A percentile compares a stretch with the other conserved stretches of the same genome.
Conservation (phyloP, 1,284 basidiomycete species). For the Fomitopsis pinicola region DNA sequence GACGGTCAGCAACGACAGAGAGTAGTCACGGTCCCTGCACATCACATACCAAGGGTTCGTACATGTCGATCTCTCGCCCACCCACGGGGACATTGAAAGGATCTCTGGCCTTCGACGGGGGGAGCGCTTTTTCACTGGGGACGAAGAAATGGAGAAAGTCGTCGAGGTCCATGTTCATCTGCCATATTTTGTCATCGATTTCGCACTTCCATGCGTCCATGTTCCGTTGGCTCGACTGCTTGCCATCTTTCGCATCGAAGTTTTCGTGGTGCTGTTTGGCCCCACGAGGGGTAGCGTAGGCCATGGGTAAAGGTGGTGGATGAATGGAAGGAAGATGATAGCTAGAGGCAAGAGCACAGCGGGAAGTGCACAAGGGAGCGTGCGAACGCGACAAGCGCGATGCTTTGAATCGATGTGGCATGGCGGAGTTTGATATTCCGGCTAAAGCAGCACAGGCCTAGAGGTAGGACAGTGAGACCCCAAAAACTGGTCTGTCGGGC, state of each 20-base stretch:
- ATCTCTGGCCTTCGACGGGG: not conserved
- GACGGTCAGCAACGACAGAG: not conserved
- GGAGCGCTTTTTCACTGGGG: not conserved
- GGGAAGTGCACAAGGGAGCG: not conserved
- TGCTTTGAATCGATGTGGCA: not conserved
- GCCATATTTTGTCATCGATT: not conserved
- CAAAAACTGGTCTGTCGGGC: not conserved
- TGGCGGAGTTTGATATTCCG: not conserved
- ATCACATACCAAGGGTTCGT: not conserved
- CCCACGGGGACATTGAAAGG: not conserved
- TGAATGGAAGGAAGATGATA: not conserved
- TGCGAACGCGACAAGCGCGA: not conserved
- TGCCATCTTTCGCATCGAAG: not conserved
- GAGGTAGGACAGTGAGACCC: not conserved
- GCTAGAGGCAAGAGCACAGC: not conserved
- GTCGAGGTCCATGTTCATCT: not conserved
- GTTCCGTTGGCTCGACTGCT: not conserved
- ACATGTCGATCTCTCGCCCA: not conserved
- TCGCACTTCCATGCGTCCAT: not conserved
- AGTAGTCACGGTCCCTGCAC: too few relatives aligned
- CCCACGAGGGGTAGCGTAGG: not conserved
- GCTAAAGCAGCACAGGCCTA: not conserved
- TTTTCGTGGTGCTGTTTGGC: not conserved
- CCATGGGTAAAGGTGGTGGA: not conserved
- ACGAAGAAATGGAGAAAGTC: not conserved